phyloP scores from a whole-genome alignment of 495 filamentous ascomycete genomes.

The Penicillium mononematosum region DNA sequence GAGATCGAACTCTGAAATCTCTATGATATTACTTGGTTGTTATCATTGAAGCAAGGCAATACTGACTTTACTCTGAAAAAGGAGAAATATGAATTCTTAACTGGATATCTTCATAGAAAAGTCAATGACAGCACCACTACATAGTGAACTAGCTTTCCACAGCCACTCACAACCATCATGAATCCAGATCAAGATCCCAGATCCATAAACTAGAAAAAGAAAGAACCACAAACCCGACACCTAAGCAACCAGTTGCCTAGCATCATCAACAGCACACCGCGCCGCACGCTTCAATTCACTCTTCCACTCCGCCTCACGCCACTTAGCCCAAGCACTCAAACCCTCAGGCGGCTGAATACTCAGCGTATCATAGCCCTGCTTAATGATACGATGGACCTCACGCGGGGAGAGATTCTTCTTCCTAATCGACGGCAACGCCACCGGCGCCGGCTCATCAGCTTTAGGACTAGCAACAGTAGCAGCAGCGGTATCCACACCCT shows the following conservation, averaged over 20 bases:
- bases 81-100: neutral
- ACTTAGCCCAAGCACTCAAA: conserved; percentile 70
- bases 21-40: neutral
- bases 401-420: conserved; percentile 71
- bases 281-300: conserved; percentile 82
- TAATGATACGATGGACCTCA: conserved; percentile 88
- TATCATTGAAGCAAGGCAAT: neutral
- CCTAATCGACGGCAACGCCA: conserved; percentile 34
- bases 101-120: conserved; percentile 15
- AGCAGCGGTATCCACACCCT: conserved; percentile 28
- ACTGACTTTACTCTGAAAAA: neutral
- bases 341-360: conserved; percentile 83
- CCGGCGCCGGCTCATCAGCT: conserved; percentile 25
- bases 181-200: neutral
- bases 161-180: neutral
- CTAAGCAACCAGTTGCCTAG: conserved; percentile 41
- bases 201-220: neutral
- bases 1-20: neutral
- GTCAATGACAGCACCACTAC: neutral
- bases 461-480: conserved; percentile 22
- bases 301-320: conserved; percentile 66
- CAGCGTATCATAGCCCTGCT: conserved; percentile 91
- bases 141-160: neutral
- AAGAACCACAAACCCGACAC: neutral
- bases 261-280: conserved; percentile 62